Evolutionary conservation across 164 flowering plant genomes (phyloP).

Genomic region (Houttuynia cordata): DNA sequence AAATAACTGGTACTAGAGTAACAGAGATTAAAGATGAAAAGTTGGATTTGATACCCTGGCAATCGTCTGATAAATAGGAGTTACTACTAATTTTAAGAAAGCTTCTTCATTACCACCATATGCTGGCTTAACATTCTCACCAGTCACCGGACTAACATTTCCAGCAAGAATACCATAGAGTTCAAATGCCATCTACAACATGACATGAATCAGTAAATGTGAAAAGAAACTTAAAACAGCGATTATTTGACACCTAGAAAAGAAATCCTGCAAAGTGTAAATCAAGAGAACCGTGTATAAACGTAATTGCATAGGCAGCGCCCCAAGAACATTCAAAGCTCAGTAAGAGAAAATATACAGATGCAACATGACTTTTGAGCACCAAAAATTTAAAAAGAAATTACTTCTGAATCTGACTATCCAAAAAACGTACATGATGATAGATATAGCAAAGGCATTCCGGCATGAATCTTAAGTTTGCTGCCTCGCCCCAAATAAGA

Average conservation of each 20-base stretch:
- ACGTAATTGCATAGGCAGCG: neutral
- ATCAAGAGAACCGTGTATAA: neutral
- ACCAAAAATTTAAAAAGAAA: neutral
- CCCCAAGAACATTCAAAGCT: neutral
- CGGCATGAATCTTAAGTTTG: conserved; percentile 97
- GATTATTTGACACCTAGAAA: too few species aligned
- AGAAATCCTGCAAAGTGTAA: neutral
- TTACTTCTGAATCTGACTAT: neutral
- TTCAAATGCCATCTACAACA: conserved; percentile 85
- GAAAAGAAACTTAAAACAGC: neutral
- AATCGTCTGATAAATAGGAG: conserved; percentile 85
- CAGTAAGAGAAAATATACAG: neutral
- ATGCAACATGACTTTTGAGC: neutral
- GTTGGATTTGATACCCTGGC: conserved; percentile 38
- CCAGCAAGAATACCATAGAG: conserved; percentile 99
- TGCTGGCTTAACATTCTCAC: conserved; percentile 95
- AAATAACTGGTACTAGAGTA: neutral
- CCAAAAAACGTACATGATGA: conserved; percentile 63
- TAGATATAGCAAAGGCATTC: conserved; percentile 98
- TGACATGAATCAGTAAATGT: neutral
- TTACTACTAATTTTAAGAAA: conserved; percentile 76
- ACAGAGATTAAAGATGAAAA: neutral
- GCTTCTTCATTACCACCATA: conserved; percentile 98
- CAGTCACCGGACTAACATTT: conserved; percentile 94
- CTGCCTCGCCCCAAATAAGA: conserved; percentile 99